These are phyloP conservation scores for Monilinia laxa DNA, from an alignment of 2,329 filamentous ascomycete species.

Conservation along the genomic window DNA sequence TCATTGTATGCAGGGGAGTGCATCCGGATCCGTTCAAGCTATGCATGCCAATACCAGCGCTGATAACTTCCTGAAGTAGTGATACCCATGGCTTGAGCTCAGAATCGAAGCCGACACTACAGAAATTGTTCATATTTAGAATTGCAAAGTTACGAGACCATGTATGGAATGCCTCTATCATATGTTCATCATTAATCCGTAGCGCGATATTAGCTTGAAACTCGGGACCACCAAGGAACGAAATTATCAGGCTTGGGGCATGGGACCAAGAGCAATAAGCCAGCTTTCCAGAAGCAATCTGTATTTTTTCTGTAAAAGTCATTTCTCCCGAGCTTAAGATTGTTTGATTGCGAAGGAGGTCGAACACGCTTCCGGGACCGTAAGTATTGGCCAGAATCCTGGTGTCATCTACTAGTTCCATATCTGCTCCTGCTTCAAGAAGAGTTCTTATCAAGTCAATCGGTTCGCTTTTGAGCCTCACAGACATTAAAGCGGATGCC, in stretches of 20 bases:
- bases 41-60: neutral
- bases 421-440: neutral
- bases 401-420: neutral
- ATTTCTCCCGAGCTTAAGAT: neutral
- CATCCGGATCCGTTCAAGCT: neutral
- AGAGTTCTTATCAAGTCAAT: neutral
- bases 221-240: neutral
- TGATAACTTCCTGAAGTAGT: neutral
- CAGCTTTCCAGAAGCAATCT: neutral
- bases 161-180: neutral
- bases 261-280: neutral
- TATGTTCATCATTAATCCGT: neutral
- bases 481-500: neutral
- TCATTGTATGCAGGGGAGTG: neutral
- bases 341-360: neutral
- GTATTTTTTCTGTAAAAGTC: neutral
- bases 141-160: neutral
- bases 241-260: neutral
- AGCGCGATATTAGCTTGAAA: neutral
- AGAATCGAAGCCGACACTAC: neutral
- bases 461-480: neutral
- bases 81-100: neutral
- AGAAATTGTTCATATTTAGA: neutral
- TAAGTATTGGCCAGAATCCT: neutral
- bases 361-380: neutral